A percentile compares a stretch with the other conserved stretches of the same genome.
phyloP scores from a whole-genome alignment of 768 basidiomycete species.

The Suillus brevipes region DNA sequence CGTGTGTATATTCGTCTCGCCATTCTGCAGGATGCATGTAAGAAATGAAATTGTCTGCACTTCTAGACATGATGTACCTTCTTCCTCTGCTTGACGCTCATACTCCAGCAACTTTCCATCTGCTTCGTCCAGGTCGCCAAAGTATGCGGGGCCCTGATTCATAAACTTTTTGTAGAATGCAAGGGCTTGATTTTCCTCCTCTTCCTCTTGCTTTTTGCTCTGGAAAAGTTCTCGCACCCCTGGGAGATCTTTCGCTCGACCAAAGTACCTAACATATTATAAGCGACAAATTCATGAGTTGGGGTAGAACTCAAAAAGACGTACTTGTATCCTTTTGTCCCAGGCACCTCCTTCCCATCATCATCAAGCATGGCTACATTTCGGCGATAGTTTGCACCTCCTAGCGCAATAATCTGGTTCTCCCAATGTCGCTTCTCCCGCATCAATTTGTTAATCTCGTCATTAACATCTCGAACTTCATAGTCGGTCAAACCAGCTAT shows the following conservation, averaged over 20 bases:
- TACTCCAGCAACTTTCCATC: slow-evolving; percentile 64
- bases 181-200: slow-evolving; percentile 80
- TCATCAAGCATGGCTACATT: slow-evolving; percentile 94
- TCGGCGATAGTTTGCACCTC: slow-evolving; percentile 93
- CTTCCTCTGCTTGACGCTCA: slow-evolving; percentile 71
- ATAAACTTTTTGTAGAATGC: slow-evolving; percentile 85
- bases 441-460: slow-evolving; percentile 95
- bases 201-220: slow-evolving; percentile 81
- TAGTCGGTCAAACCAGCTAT: slow-evolving; percentile 92
- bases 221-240: slow-evolving; percentile 95
- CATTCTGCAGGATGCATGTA: slow-evolving; percentile 47
- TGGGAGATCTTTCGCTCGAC: slow-evolving; percentile 92
- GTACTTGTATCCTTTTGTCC: slow-evolving; percentile 96
- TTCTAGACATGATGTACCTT: slow-evolving; percentile 47
- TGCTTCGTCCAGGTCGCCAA: slow-evolving; percentile 86
- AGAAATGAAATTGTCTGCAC: not conserved
- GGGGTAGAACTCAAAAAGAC: slow-evolving; percentile 22
- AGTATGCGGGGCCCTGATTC: slow-evolving; percentile 86
- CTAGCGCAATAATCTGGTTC: slow-evolving; percentile 93
- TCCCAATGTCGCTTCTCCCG: slow-evolving; percentile 98
- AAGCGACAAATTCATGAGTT: not conserved
- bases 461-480: slow-evolving; percentile 89
- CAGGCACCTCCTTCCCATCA: slow-evolving; percentile 94
- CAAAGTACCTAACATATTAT: slow-evolving; percentile 74
- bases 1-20: slow-evolving; percentile 57